Percentiles rank a stretch among this genome's conserved stretches.
Evolutionary conservation across 768 basidiomycete species (phyloP).

Genomic region (Trametes cingulata): DNA sequence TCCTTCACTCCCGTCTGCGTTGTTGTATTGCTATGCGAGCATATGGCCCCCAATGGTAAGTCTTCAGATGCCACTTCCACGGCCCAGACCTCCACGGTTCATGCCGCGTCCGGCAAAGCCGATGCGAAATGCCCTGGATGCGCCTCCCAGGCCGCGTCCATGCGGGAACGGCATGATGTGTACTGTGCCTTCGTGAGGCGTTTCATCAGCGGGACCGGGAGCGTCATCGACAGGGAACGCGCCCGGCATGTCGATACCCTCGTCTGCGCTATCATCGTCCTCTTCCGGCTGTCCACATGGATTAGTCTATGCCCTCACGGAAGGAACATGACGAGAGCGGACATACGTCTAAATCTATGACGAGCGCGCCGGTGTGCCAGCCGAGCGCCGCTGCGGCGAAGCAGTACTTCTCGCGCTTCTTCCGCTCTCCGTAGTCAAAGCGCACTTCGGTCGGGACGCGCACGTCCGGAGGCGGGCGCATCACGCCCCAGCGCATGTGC

Average conservation of each 20-base stretch:
- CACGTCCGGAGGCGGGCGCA: constrained; percentile 44
- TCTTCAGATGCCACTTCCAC: too few species aligned
- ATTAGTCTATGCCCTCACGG: neutral
- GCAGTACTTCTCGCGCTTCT: constrained; percentile 62
- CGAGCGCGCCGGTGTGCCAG: constrained; percentile 91
- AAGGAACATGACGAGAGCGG: neutral
- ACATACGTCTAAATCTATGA: constrained; percentile 78
- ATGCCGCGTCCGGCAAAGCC: constrained; percentile 53
- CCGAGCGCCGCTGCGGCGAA: constrained; percentile 81
- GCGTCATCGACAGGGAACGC: constrained; percentile 17
- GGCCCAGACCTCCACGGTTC: constrained; percentile 26
- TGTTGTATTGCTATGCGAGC: too few species aligned
- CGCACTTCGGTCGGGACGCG: constrained; percentile 65
- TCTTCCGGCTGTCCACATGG: constrained; percentile 32
- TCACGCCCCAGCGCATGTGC: constrained; percentile 32
- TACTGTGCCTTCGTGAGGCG: constrained; percentile 13
- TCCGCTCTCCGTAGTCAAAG: constrained; percentile 62
- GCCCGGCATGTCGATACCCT: constrained; percentile 33
- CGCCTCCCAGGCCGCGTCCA: constrained; percentile 5
- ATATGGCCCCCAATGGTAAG: too few species aligned
- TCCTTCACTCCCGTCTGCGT: too few species aligned
- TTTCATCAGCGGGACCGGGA: neutral
- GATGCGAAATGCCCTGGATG: constrained; percentile 44
- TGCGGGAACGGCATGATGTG: constrained; percentile 13
- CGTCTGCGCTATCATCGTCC: constrained; percentile 34